Evolutionary conservation across 1,284 basidiomycete species (phyloP), one percentile per base, ranked within the genome.

Genomic region (Tilletia indica): DNA sequence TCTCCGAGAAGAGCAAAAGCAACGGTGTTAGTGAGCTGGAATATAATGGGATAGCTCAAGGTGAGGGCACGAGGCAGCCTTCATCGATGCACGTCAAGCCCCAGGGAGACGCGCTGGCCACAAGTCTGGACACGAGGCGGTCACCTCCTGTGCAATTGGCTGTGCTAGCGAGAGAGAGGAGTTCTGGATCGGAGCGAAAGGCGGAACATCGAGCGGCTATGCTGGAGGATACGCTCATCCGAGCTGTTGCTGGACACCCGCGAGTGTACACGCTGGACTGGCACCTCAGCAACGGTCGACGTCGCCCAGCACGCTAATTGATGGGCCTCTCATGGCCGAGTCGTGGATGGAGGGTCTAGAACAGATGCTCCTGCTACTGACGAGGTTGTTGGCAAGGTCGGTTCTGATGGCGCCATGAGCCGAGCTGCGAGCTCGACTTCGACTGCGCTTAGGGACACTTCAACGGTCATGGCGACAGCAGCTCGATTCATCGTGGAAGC

Each of bases 401-500:
- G 51, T n/a, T 11, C 51, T n/a, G 19, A 8, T 54, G 16, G 6
- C 16, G 51, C 25, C 25, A 3, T 45, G 42, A 14, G 14, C 3
- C 56, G 56, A 34, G 56, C 56, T 25, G 56, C 56, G 56, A n/a
- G 34, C 12, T n/a, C 56, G 25, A 14, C 25, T 31, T 31, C 25
- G 25, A 31, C 25, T 31, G 25, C 25, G 25, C 25, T 21, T 11
- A 39, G 19, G 12, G 3, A 25, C 31, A 64, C 61, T 12, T 16
- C 61, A 16, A 64, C 61, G 16, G 19, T 38, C 31, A 64, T 38
- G 34, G 61, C 61, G 61, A 64, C 25, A 31, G 25, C 25, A 31
- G 58, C 42, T 11, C 61, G 61, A 36, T 64, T 64, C 61, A 64
- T 64, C 34, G 61, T 64, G 36, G 42, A 64, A 16, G 61, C 61